Percentiles rank a stretch among this genome's conserved stretches.
phyloP scores from a whole-genome alignment of 176 grass and related monocot species.

The Alloteropsis semialata region DNA sequence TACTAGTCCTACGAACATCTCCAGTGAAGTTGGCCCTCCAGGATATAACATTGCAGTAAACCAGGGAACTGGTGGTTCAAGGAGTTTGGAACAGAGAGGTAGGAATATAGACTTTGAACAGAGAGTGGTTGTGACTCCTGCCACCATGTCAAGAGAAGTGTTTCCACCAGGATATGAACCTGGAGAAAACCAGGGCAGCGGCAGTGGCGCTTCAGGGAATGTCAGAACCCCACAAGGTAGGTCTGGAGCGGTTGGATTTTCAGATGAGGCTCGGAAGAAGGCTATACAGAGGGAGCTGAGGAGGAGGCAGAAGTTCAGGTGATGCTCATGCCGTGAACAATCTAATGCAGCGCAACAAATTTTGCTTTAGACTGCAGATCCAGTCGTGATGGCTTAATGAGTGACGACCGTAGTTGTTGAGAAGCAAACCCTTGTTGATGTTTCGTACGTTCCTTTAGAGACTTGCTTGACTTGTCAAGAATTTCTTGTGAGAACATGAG shows the following conservation, averaged over 20 bases:
- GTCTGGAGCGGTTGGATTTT: not conserved
- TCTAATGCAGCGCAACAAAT: not conserved
- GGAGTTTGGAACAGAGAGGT: no score
- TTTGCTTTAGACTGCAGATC: not conserved
- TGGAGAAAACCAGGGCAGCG: conserved; percentile 8
- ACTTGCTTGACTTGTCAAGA: not conserved
- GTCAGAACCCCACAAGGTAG: not conserved
- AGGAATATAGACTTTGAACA: not conserved
- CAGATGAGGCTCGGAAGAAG: conserved; percentile 39
- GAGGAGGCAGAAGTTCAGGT: conserved; percentile 24
- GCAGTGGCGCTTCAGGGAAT: not conserved
- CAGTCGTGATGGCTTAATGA: not conserved
- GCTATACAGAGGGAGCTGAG: conserved; percentile 52
- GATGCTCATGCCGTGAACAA: not conserved
- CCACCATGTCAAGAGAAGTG: not conserved
- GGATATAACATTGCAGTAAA: not conserved
- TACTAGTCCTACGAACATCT: not conserved
- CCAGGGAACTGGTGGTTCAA: not conserved
- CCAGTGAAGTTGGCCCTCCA: not conserved
- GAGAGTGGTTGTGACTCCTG: not conserved
- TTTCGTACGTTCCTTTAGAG: not conserved
- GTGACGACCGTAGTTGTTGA: not conserved
- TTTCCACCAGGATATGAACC: conserved; percentile 21
- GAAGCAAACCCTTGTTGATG: not conserved
- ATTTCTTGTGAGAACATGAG: not conserved